Base-by-base conservation (phyloP, 2,329 filamentous ascomycete genomes). In the Cordyceps fumosorosea region DNA sequence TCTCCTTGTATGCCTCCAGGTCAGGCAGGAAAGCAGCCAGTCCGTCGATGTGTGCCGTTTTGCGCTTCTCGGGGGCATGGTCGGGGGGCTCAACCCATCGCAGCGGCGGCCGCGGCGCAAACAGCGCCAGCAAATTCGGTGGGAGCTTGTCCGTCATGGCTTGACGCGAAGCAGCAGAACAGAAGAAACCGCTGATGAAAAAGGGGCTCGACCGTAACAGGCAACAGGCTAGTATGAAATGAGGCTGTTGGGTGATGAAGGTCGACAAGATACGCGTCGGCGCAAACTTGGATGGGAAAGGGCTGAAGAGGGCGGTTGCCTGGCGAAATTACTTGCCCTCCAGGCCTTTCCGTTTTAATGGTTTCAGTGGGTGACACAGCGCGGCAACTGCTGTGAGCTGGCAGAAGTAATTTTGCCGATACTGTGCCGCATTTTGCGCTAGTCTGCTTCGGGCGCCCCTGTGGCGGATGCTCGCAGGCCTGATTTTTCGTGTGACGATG, bases 61-160 rank as follows among this genome's bases (percentile, higher is more conserved):
- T 87, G 69, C 91, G 89, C 67, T 93, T 85, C 76, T 95, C 91
- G 12, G 93, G 89, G 65, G 93, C 85, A 74, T 90, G 82, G 76
- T 98, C 93, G 69, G 84, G 81, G 7, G 92, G 90, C 64, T 89
- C 89, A 64, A 96, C 86, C 83, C 91, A 98, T 76, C 92, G 89
- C 73, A 98, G 80, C 64, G 93, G 89, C 69, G 95, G 95, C 64
- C 95, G 90, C 73, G 95, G 91, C 77, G 93, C 90, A 80, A 99
- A 99, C 68, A 98, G 90, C 77, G 90, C 90, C 70, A 98, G 84
- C 64, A 98, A 84, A 74, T 96, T 93, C 62, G 90, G 91, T 63
- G 95, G 93, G 22, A 99, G 89, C 78, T 96, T 95, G 82, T 97
- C 93, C 56, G 95, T 98, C 95, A 98, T 99, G 65, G 69, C 80